Conservation (phyloP, 2,329 filamentous ascomycete genomes). For the Talaromyces verruculosus region DNA sequence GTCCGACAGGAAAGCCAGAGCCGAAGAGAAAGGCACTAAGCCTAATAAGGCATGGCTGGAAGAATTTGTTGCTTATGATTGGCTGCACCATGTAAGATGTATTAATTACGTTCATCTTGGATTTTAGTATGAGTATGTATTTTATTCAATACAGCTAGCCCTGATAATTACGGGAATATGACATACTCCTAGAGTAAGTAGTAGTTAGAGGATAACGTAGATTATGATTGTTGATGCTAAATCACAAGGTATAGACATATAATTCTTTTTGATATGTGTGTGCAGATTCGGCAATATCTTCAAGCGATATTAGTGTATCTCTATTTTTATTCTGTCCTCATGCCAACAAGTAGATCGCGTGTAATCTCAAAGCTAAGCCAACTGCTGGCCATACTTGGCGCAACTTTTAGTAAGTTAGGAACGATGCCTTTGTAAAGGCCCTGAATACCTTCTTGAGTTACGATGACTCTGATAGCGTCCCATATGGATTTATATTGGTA, state of each 20-base stretch:
- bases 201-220: no score
- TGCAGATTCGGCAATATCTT: not conserved
- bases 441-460: slow-evolving; percentile 75
- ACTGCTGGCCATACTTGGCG: slow-evolving; percentile 96
- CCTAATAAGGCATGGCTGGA: not conserved
- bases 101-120: not conserved
- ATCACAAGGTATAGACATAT: slow-evolving; percentile 1
- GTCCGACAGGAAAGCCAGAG: slow-evolving; percentile 9
- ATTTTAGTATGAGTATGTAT: not conserved
- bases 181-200: not conserved
- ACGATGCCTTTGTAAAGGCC: slow-evolving; percentile 96
- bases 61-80: not conserved
- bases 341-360: slow-evolving; percentile 74
- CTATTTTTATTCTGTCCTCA: slow-evolving; percentile 40
- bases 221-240: not conserved
- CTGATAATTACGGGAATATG: not conserved
- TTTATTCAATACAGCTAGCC: not conserved
- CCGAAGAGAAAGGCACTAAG: not conserved
- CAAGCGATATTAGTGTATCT: slow-evolving; percentile 1
- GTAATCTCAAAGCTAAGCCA: slow-evolving; percentile 97
- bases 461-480: slow-evolving; percentile 79
- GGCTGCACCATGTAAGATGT: not conserved
- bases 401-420: slow-evolving; percentile 93
- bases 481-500: slow-evolving; percentile 88
- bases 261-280: not conserved